These are phyloP conservation scores for Peterozyma toletana DNA, from an alignment of 805 yeast genomes.

Conservation along the genomic window DNA sequence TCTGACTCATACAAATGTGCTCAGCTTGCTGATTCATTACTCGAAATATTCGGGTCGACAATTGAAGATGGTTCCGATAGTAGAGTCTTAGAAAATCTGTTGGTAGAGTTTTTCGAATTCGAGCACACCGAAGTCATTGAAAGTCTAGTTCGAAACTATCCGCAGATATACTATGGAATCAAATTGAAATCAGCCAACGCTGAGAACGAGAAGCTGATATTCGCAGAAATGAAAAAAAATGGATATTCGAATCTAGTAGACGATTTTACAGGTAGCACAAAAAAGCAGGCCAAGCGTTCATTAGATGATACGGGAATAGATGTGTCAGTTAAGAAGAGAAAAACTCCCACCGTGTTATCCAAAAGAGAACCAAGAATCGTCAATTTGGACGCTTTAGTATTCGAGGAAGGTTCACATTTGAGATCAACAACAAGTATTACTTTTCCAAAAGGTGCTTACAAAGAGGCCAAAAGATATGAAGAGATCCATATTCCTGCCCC, in stretches of 20 bases:
- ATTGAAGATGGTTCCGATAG: constrained; percentile 19
- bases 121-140: constrained; percentile 45
- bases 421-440: constrained; percentile 60
- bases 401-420: constrained; percentile 68
- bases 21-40: constrained; percentile 31
- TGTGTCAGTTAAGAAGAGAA: constrained; percentile 4
- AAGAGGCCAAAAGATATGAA: constrained; percentile 72
- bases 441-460: constrained; percentile 80
- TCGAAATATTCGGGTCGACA: constrained; percentile 29
- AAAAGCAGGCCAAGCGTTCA: constrained; percentile 5
- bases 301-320: constrained; percentile 7
- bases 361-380: constrained; percentile 41
- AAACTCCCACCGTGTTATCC: not conserved
- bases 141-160: constrained; percentile 36
- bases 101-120: constrained; percentile 44
- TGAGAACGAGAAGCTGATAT: constrained; percentile 27
- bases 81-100: constrained; percentile 43
- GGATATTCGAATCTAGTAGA: constrained; percentile 33
- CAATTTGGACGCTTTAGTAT: constrained; percentile 56
- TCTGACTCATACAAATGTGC: constrained; percentile 29
- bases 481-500: constrained; percentile 94
- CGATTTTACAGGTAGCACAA: constrained; percentile 28
- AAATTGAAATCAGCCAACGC: constrained; percentile 12
- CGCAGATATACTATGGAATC: constrained; percentile 20
- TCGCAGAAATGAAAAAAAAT: constrained; percentile 34